Conservation (phyloP, 2,329 filamentous ascomycete genomes). For the Plectosphaerella cucumerina region DNA sequence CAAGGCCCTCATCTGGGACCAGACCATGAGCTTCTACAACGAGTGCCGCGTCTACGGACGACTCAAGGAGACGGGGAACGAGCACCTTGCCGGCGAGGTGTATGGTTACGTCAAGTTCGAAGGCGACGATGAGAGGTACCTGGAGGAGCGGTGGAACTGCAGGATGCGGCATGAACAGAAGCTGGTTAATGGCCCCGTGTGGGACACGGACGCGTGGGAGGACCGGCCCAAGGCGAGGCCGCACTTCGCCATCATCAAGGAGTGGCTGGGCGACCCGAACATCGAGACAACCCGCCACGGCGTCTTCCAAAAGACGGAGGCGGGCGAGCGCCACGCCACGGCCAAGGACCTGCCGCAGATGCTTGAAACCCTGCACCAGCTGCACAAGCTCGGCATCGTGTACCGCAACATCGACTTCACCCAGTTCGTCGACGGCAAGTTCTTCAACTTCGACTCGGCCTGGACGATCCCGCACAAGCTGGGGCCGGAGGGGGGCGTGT, state of each 20-base stretch:
- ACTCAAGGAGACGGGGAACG: constrained; percentile 4
- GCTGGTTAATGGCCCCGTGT: too few species aligned
- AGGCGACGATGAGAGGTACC: too few species aligned
- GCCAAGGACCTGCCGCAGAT: neutral
- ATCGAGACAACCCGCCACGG: too few species aligned
- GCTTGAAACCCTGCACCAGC: neutral
- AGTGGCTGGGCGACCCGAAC: too few species aligned
- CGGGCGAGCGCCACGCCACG: too few species aligned
- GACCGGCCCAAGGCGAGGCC: too few species aligned
- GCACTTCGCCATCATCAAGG: too few species aligned
- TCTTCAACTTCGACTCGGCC: neutral
- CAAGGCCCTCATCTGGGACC: neutral
- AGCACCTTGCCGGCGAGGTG: constrained; percentile 4
- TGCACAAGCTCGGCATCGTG: neutral
- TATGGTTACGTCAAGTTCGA: neutral
- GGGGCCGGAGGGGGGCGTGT: neutral
- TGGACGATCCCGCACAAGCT: constrained; percentile 1
- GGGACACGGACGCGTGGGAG: too few species aligned
- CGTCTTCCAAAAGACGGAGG: too few species aligned
- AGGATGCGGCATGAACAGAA: too few species aligned
- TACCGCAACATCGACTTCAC: neutral
- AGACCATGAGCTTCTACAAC: neutral
- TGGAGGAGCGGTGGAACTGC: too few species aligned
- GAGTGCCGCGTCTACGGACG: constrained; percentile 8
- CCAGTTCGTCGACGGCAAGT: neutral